Evolutionary conservation across 2,329 filamentous ascomycete species (phyloP), one percentile per base, ranked within the genome.

Genomic region (Biscogniauxia sp.): DNA sequence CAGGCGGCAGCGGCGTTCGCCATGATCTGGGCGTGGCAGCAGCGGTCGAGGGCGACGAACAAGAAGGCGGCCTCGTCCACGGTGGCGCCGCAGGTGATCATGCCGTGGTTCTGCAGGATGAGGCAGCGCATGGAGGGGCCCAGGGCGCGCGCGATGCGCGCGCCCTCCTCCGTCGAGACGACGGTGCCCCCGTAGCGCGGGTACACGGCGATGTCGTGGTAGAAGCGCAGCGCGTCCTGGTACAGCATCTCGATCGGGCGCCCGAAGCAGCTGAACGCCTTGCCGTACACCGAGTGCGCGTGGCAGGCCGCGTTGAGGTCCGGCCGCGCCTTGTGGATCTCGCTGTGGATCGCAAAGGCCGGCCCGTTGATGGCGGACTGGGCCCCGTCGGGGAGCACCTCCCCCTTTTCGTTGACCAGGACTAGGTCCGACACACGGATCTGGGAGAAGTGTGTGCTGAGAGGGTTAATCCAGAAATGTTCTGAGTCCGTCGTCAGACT

Each of bases 1-100:
- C 60, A 66, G 1, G 65, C 71, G 2, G 67, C 86, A 0, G 85
- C 86, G 0, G 85, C 84, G 68, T 89, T 86, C 4, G 83, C 82
- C 59, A 82, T 74, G 20, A 89, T 73, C 68, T 90, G 87, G 3
- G 86, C 79, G 60, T 86, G 79, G 69, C 87, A 89, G 19, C 82
- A 84, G 52, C 83, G 77, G 69, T 89, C 87, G 72, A 88, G 81
- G 26, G 85, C 75, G 1, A 82, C 81, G 71, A 88, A 88, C 58
- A 88, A 74, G 69, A 85, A 89, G 0, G 85, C 85, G 0, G 87
- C 86, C 71, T 89, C 87, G 64, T 89, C 87, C 2, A 89, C 85
- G 0, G 84, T 88, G 1, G 69, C 69, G 1, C 87, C 87, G 0
- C 87, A 85, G 0, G 85, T 88, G 54, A 89, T 71, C 11, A 89